Evolutionary conservation across 495 filamentous ascomycete species (phyloP).

Genomic region (Penicillium antarcticum): DNA sequence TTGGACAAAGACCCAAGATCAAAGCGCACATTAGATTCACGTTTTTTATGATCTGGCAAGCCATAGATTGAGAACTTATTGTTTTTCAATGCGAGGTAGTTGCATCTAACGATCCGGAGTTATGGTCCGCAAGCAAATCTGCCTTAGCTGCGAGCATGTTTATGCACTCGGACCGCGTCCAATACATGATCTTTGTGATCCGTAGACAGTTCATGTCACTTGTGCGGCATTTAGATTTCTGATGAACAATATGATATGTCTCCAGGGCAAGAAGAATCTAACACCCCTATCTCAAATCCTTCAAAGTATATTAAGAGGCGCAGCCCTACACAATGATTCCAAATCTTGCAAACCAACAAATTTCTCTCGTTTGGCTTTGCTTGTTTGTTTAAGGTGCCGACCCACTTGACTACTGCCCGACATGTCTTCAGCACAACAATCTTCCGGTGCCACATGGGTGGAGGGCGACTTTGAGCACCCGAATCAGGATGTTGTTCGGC

Average conservation of each 20-base stretch:
- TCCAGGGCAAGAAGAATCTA: neutral
- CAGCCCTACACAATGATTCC: conserved; percentile 9
- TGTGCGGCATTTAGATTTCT: neutral
- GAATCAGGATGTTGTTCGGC: conserved; percentile 20
- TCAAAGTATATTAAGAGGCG: conserved; percentile 10
- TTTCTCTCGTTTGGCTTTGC: conserved; percentile 5
- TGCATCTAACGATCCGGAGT: conserved; percentile 1
- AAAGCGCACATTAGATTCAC: neutral
- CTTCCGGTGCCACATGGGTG: conserved; percentile 13
- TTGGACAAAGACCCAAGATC: neutral
- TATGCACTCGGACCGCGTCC: neutral
- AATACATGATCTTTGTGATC: conserved; percentile 4
- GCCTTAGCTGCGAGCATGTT: neutral
- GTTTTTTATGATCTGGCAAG: conserved; percentile 1
- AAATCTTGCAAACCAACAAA: conserved; percentile 22
- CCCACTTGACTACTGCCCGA: conserved; percentile 1
- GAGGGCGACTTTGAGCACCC: conserved; percentile 24
- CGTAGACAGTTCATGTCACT: neutral
- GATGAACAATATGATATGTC: conserved; percentile 15
- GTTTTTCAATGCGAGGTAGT: conserved; percentile 2
- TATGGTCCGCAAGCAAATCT: conserved; percentile 4
- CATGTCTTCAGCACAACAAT: conserved; percentile 16
- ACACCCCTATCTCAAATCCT: conserved; percentile 2
- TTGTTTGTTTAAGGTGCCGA: neutral
- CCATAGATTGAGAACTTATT: neutral